Evolutionary conservation across 2,329 filamentous ascomycete genomes (phyloP).

Genomic region (Fonsecaea pugnacius): DNA sequence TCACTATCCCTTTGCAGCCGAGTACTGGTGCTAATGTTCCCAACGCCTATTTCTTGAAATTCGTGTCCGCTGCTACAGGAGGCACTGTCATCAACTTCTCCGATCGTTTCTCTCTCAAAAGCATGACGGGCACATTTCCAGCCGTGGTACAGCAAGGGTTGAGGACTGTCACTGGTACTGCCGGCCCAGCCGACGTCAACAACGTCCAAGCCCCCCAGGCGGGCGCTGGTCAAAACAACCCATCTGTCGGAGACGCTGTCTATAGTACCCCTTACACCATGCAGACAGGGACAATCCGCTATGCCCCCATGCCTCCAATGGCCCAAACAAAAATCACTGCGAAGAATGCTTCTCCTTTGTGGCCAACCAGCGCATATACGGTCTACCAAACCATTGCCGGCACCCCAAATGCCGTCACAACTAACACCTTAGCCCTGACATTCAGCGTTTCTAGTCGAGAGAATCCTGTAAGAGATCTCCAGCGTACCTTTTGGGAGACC

Average conservation of each 20-base stretch:
- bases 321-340: conserved; percentile 64
- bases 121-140: conserved; percentile 66
- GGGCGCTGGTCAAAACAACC: conserved; percentile 37
- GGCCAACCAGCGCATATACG: conserved; percentile 60
- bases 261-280: conserved; percentile 57
- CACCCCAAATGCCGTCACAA: conserved; percentile 56
- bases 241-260: conserved; percentile 33
- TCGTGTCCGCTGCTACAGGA: conserved; percentile 60
- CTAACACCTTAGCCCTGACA: conserved; percentile 57
- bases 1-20: conserved; percentile 52
- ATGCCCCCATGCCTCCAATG: conserved; percentile 65
- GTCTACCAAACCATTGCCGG: conserved; percentile 50
- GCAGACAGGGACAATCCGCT: conserved; percentile 63
- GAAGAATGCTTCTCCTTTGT: conserved; percentile 55
- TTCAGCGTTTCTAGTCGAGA: conserved; percentile 58
- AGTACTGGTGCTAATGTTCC: conserved; percentile 50
- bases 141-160: conserved; percentile 45
- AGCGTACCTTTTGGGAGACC: background rate
- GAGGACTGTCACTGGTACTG: conserved; percentile 42
- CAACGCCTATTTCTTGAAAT: conserved; percentile 63
- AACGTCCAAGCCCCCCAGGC: conserved; percentile 40
- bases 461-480: conserved; percentile 59
- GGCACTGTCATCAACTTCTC: conserved; percentile 65
- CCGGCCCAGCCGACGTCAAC: conserved; percentile 33
- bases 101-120: conserved; percentile 65